Evolutionary conservation across 495 filamentous ascomycete species (phyloP).

Genomic region (Podospora conica): DNA sequence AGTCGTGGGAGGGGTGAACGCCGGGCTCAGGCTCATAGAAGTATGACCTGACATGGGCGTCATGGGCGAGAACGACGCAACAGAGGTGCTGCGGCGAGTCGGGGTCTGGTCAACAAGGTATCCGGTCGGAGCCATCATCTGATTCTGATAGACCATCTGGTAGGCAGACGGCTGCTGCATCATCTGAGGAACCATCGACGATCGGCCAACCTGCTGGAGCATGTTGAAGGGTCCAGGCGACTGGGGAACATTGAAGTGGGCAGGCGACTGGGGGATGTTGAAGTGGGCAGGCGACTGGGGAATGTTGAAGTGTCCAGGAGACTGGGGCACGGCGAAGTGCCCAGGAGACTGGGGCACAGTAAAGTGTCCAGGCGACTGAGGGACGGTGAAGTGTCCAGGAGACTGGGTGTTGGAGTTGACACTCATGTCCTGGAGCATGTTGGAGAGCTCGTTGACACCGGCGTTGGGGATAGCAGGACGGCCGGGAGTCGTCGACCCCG

Average conservation of each 20-base stretch:
- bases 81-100: slow-evolving; percentile 22
- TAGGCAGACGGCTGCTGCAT: slow-evolving; percentile 27
- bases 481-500: background rate
- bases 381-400: background rate
- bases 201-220: slow-evolving; percentile 8
- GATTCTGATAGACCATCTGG: slow-evolving; percentile 30
- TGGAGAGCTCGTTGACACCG: slow-evolving; percentile 13
- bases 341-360: background rate
- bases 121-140: slow-evolving; percentile 19
- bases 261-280: background rate
- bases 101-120: slow-evolving; percentile 36
- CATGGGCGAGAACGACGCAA: slow-evolving; percentile 17
- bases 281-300: background rate
- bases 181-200: slow-evolving; percentile 14
- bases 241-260: background rate
- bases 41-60: slow-evolving; percentile 18
- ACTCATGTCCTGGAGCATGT: slow-evolving; percentile 16
- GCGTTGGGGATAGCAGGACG: background rate
- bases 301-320: background rate
- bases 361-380: background rate
- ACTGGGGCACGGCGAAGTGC: slow-evolving; percentile 12
- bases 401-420: background rate
- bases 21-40: slow-evolving; percentile 19
- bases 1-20: slow-evolving; percentile 30
- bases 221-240: slow-evolving; percentile 1